Conservation (phyloP, 129 eudicot genomes). For the Rutidosis leptorrhynchoides region DNA sequence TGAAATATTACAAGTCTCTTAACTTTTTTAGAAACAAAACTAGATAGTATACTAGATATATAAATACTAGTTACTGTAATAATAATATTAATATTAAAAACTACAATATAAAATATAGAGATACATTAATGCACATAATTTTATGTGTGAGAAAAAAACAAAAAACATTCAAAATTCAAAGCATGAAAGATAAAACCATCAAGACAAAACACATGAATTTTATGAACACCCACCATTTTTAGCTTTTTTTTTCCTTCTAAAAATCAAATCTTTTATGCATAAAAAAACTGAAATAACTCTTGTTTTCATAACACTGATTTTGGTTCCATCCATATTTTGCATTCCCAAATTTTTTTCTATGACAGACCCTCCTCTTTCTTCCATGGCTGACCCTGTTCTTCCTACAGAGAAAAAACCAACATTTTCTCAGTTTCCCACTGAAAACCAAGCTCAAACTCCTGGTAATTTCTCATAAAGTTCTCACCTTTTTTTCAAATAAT, state of each 20-base stretch:
- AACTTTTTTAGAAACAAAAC: no score
- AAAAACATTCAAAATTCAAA: slow-evolving; percentile 28
- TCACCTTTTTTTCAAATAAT: slow-evolving; percentile 4
- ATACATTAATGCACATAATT: not conserved
- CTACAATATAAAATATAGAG: no score
- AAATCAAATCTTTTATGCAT: slow-evolving; percentile 12
- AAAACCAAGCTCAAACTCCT: slow-evolving; percentile 54
- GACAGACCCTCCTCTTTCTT: slow-evolving; percentile 49
- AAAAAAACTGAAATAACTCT: slow-evolving; percentile 41
- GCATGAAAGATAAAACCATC: slow-evolving; percentile 26
- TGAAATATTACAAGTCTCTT: no score
- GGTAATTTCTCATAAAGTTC: slow-evolving; percentile 35
- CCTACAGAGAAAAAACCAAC: slow-evolving; percentile 72
- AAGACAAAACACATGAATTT: slow-evolving; percentile 33
- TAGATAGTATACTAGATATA: no score
- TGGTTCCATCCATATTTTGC: slow-evolving; percentile 33
- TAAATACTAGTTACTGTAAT: no score
- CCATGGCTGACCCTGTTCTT: slow-evolving; percentile 64
- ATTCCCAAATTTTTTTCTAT: slow-evolving; percentile 34
- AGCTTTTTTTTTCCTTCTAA: slow-evolving; percentile 14
- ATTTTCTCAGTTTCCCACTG: slow-evolving; percentile 48
- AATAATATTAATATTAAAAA: no score
- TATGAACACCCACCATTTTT: slow-evolving; percentile 7
- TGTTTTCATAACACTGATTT: slow-evolving; percentile 46
- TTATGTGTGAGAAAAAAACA: slow-evolving; percentile 15